Conservation (phyloP, 1,284 basidiomycete genomes). For the Boletellus deceptivus region DNA sequence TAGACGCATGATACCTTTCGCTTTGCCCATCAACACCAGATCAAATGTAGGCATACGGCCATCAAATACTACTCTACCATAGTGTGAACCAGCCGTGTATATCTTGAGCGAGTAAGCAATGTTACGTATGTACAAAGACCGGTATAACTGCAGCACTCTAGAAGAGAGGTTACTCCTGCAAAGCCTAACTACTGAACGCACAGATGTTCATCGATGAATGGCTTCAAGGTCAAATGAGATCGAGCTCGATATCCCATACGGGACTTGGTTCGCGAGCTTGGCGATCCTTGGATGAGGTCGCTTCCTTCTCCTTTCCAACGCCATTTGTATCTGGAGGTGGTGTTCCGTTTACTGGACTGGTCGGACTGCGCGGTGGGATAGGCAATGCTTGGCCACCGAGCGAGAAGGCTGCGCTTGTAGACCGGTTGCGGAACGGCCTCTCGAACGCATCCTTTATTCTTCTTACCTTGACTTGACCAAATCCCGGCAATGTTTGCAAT, state of each 20-base stretch:
- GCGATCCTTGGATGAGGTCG: background rate
- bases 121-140: background rate
- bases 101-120: too few species aligned
- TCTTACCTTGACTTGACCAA: slow-evolving; percentile 93
- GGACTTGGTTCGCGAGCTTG: slow-evolving; percentile 40
- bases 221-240: slow-evolving; percentile 21
- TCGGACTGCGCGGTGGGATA: background rate
- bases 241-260: slow-evolving; percentile 60
- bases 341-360: slow-evolving; percentile 12
- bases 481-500: slow-evolving; percentile 83
- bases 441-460: slow-evolving; percentile 77
- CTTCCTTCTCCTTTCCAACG: slow-evolving; percentile 24
- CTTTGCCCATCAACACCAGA: background rate
- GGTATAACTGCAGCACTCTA: background rate
- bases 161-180: too few species aligned
- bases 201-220: background rate
- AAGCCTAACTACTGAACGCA: background rate
- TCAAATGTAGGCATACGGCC: background rate
- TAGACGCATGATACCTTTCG: slow-evolving; percentile 2
- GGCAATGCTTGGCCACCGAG: slow-evolving; percentile 26
- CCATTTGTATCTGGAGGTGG: slow-evolving; percentile 5
- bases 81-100: too few species aligned
- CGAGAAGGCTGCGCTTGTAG: slow-evolving; percentile 49
- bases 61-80: too few species aligned
- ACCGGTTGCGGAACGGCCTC: slow-evolving; percentile 68